phyloP scores from a whole-genome alignment of 2,329 filamentous ascomycete species.

The Phialemoniopsis sp. region DNA sequence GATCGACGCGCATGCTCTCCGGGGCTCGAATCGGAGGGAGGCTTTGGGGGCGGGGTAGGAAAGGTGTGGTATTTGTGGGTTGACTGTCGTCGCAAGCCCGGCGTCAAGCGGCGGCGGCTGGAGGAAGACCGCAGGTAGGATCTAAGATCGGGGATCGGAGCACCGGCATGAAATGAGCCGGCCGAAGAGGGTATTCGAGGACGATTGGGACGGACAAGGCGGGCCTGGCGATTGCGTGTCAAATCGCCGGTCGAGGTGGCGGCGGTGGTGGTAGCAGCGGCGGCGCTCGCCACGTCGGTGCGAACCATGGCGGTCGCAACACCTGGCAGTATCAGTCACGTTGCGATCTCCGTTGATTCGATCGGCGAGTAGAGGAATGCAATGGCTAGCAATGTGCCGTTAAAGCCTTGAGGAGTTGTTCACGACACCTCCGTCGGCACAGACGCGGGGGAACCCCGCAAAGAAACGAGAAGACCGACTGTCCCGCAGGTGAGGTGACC shows the following conservation, averaged over 20 bases:
- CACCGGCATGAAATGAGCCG: conserved; percentile 49
- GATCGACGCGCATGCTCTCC: conserved; percentile 4
- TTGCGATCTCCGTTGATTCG: too few species aligned
- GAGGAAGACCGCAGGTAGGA: conserved; percentile 17
- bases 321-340: too few species aligned
- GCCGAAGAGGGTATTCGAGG: conserved; percentile 24
- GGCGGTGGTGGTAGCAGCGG: conserved; percentile 5
- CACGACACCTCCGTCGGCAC: too few species aligned
- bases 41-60: conserved; percentile 67
- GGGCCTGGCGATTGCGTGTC: background rate
- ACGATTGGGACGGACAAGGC: conserved; percentile 3
- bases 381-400: too few species aligned
- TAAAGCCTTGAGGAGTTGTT: too few species aligned
- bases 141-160: conserved; percentile 36
- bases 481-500: too few species aligned
- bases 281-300: conserved; percentile 8
- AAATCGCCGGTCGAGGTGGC: too few species aligned
- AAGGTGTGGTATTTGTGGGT: conserved; percentile 75
- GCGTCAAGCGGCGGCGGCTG: conserved; percentile 8
- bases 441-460: too few species aligned
- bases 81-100: conserved; percentile 30
- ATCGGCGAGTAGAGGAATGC: too few species aligned
- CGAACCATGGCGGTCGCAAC: conserved; percentile 15
- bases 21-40: conserved; percentile 35
- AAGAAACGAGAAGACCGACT: too few species aligned